Conservation (phyloP, 306 rosid genomes). For the Carpinus fangiana region DNA sequence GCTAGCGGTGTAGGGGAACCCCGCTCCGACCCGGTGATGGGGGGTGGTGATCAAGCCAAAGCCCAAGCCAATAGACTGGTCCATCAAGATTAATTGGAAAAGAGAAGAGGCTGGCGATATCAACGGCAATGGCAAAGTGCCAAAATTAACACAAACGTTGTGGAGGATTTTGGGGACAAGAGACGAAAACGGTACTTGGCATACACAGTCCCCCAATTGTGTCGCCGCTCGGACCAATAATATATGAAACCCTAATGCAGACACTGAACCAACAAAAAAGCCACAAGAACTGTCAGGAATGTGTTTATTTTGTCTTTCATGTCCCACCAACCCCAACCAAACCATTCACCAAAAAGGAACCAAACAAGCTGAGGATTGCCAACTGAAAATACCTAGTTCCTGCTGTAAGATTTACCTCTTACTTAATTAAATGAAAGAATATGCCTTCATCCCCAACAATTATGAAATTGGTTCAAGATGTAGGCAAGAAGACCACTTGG, state of each 20-base stretch:
- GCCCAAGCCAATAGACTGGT: conserved; percentile 92
- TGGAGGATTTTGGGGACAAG: conserved; percentile 67
- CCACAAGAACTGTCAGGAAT: no score
- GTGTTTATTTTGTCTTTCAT: not conserved
- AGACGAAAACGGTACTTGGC: no score
- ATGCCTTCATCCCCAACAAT: no score
- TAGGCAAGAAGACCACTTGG: not conserved
- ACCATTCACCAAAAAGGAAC: not conserved
- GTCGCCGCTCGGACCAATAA: no score
- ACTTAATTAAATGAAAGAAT: no score
- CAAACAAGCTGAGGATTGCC: no score
- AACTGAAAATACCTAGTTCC: no score
- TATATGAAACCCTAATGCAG: no score
- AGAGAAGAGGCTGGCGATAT: conserved; percentile 85
- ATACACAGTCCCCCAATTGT: no score
- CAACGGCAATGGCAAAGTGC: conserved; percentile 87
- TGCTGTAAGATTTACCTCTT: no score
- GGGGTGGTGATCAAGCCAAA: conserved; percentile 86
- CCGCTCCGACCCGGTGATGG: conserved; percentile 91
- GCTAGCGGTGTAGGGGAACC: conserved; percentile 65
- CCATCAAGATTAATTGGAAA: conserved; percentile 76
- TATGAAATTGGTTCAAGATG: not conserved
- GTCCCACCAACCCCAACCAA: no score
- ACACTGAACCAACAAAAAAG: no score
- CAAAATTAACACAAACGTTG: conserved; percentile 63